phyloP scores from a whole-genome alignment of 768 basidiomycete genomes.

The Lactifluus piperatus region DNA sequence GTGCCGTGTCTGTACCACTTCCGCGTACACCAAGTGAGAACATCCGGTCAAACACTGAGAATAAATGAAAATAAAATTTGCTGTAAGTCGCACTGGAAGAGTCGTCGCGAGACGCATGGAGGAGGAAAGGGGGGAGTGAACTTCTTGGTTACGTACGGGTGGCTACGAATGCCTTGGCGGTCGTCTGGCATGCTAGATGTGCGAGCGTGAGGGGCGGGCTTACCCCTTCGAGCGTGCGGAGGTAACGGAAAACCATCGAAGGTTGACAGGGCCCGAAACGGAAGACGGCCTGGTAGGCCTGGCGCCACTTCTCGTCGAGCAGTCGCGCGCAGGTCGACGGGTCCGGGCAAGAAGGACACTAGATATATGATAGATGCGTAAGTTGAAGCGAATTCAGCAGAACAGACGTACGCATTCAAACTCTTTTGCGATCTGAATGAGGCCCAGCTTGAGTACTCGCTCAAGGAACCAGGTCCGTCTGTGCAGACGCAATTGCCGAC shows the following conservation, averaged over 20 bases:
- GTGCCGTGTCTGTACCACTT: constrained; percentile 55
- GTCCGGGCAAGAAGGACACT: constrained; percentile 86
- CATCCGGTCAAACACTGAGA: constrained; percentile 79
- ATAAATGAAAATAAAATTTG: background rate
- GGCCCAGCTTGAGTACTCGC: constrained; percentile 83
- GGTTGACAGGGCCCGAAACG: constrained; percentile 86
- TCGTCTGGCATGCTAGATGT: constrained; percentile 81
- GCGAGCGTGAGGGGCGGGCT: constrained; percentile 82
- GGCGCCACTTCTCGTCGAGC: constrained; percentile 89
- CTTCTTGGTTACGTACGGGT: constrained; percentile 48
- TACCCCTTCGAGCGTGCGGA: constrained; percentile 83
- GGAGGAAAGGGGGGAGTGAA: background rate
- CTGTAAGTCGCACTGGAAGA: background rate
- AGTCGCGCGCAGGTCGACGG: constrained; percentile 69
- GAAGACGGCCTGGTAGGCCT: constrained; percentile 80
- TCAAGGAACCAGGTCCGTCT: constrained; percentile 95
- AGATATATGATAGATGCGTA: background rate
- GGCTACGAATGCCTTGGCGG: constrained; percentile 83
- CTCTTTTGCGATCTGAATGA: constrained; percentile 83
- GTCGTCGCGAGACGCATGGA: background rate
- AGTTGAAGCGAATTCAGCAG: background rate
- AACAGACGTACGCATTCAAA: constrained; percentile 73
- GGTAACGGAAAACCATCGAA: constrained; percentile 87
- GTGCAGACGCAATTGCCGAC: background rate
- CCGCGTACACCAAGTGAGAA: constrained; percentile 83